A percentile compares a stretch with the other conserved stretches of the same genome.
These are phyloP conservation scores for Rhododendron griersonianum DNA, from an alignment of 148 eudicot species.

Conservation along the genomic window DNA sequence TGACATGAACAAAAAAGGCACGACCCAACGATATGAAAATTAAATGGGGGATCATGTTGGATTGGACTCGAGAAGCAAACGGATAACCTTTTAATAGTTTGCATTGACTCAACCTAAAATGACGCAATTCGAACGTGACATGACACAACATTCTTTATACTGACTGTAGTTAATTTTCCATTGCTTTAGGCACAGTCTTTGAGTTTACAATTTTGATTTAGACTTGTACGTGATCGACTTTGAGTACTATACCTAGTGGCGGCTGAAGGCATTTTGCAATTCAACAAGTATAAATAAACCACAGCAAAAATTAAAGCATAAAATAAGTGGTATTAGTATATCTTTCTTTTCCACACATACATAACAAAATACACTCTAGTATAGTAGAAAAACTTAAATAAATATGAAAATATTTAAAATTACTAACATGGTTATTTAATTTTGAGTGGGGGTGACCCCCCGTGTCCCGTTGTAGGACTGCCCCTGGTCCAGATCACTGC, in stretches of 20 bases:
- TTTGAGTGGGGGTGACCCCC: neutral
- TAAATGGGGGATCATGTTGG: neutral
- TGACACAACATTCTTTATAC: neutral
- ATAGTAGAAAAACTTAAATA: neutral
- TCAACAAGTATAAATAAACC: neutral
- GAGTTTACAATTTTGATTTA: neutral
- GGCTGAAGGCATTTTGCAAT: neutral
- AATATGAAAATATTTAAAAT: no score
- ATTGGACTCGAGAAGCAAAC: neutral
- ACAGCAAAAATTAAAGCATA: neutral
- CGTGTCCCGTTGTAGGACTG: neutral
- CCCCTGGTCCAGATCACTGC: neutral
- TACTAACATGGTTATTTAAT: neutral
- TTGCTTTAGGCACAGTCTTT: neutral
- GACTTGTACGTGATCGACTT: neutral
- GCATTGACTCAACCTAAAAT: neutral
- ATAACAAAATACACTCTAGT: neutral
- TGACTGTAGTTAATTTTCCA: neutral
- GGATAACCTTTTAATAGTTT: neutral
- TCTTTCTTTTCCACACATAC: neutral
- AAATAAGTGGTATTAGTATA: neutral
- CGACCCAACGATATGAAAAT: neutral
- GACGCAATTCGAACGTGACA: neutral
- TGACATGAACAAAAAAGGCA: neutral
- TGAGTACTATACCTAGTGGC: neutral